Conservation (phyloP, 2,329 filamentous ascomycete species). For the Fusarium pseudograminearum region DNA sequence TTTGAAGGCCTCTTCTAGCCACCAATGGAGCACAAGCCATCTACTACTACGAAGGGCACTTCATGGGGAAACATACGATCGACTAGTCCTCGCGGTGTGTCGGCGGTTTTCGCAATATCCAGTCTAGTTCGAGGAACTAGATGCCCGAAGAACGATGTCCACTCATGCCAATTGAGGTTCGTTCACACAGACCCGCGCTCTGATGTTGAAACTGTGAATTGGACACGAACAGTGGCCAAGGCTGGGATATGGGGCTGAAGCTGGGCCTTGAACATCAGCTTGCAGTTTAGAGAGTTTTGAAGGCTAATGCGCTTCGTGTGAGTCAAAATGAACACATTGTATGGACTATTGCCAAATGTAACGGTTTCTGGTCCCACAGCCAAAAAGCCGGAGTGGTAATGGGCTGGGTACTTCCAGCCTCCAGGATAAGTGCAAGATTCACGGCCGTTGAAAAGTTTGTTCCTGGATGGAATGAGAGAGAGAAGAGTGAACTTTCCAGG, state of each 20-base stretch:
- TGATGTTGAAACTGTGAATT: conserved; percentile 2
- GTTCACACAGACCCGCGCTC: conserved; percentile 4
- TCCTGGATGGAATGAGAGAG: conserved; percentile 30
- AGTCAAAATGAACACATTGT: conserved; percentile 38
- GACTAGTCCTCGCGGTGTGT: conserved; percentile 18
- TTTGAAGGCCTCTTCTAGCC: conserved; percentile 24
- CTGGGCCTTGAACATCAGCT: conserved; percentile 8
- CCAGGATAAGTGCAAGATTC: conserved; percentile 23
- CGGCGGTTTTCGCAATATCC: conserved; percentile 17
- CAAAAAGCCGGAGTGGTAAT: conserved; percentile 28
- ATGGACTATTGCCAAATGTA: conserved; percentile 27
- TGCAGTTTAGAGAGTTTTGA: conserved; percentile 13
- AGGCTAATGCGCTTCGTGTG: conserved; percentile 36
- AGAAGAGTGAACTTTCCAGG: conserved; percentile 35
- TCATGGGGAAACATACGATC: conserved; percentile 43
- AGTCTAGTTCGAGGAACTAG: conserved; percentile 25
- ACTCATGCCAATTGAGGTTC: conserved; percentile 9
- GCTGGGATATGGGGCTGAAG: conserved; percentile 32
- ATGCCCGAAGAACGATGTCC: conserved; percentile 17
- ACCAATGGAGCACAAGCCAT: conserved; percentile 27
- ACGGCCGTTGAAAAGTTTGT: conserved; percentile 33
- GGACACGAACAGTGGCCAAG: conserved; percentile 21
- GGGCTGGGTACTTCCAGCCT: conserved; percentile 20
- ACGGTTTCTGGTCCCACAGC: conserved; percentile 43
- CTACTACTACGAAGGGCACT: conserved; percentile 12